A percentile compares a stretch with the other conserved stretches of the same genome.
Conservation (phyloP, 192 early-diverging fungal genomes). For the Oehlia diaphana region DNA sequence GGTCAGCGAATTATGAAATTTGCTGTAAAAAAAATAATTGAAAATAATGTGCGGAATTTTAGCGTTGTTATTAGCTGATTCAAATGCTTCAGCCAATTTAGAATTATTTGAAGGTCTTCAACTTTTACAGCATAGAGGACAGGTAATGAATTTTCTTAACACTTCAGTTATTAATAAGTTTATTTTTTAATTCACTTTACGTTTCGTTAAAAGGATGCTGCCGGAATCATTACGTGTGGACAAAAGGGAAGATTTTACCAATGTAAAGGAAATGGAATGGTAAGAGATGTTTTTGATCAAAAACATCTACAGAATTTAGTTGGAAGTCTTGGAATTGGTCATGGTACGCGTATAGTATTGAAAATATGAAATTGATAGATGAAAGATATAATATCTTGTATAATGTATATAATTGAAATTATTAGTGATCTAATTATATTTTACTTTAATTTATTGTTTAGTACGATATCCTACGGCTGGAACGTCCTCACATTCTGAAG, state of each 20-base stretch:
- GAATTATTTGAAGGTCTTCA: constrained; percentile 96
- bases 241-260: constrained; percentile 95
- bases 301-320: constrained; percentile 72
- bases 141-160: constrained; percentile 60
- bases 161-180: not conserved
- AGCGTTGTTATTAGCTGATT: constrained; percentile 80
- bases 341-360: constrained; percentile 67
- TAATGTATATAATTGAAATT: not conserved
- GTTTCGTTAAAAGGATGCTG: constrained; percentile 80
- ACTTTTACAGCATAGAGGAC: constrained; percentile 96
- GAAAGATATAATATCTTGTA: too few relatives aligned
- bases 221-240: constrained; percentile 98
- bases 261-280: constrained; percentile 99
- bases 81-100: constrained; percentile 66
- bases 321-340: constrained; percentile 93
- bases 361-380: too few relatives aligned
- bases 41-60: constrained; percentile 85
- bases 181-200: not conserved
- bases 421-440: not conserved
- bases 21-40: too few relatives aligned
- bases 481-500: constrained; percentile 92
- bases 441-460: constrained; percentile 34
- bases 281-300: constrained; percentile 93
- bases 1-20: too few relatives aligned
- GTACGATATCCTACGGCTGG: constrained; percentile 99